These are phyloP conservation scores for Pseudocercospora vitis DNA, from an alignment of 2,329 filamentous ascomycete genomes.

Conservation along the genomic window DNA sequence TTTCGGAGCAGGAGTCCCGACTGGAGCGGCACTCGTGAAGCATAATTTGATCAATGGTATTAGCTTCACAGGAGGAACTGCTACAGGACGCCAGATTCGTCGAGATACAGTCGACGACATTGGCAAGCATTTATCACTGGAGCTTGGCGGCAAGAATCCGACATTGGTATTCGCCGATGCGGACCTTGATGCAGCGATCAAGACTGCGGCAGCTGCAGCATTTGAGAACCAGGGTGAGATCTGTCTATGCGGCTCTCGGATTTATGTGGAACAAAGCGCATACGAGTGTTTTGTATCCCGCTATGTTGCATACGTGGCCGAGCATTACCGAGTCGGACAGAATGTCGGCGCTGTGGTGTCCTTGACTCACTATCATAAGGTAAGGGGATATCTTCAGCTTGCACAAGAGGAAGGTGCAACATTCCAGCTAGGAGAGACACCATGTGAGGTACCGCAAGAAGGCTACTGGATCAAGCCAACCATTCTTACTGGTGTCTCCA, in stretches of 20 bases:
- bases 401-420: conserved; percentile 13
- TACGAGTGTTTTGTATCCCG: conserved; percentile 13
- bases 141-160: conserved; percentile 52
- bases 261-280: conserved; percentile 13
- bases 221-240: conserved; percentile 23
- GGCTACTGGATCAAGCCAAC: conserved; percentile 49
- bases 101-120: conserved; percentile 38
- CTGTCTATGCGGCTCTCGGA: conserved; percentile 18
- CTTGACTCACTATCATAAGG: conserved; percentile 13
- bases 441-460: conserved; percentile 1
- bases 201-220: conserved; percentile 14
- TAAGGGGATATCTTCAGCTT: conserved; percentile 14
- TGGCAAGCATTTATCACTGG: conserved; percentile 50
- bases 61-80: conserved; percentile 49
- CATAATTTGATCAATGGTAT: conserved; percentile 54
- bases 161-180: conserved; percentile 49
- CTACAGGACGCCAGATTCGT: conserved; percentile 46
- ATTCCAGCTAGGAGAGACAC: conserved; percentile 11
- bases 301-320: conserved; percentile 9
- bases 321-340: neutral
- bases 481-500: conserved; percentile 47
- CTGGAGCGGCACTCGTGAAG: conserved; percentile 30
- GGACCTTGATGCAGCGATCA: conserved; percentile 41
- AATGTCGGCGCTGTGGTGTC: conserved; percentile 18
- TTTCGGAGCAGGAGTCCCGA: conserved; percentile 44